A percentile compares a stretch with the other conserved stretches of the same genome.
These are phyloP conservation scores for Stereum hirsutum DNA, from an alignment of 1,284 basidiomycete species.

Conservation along the genomic window DNA sequence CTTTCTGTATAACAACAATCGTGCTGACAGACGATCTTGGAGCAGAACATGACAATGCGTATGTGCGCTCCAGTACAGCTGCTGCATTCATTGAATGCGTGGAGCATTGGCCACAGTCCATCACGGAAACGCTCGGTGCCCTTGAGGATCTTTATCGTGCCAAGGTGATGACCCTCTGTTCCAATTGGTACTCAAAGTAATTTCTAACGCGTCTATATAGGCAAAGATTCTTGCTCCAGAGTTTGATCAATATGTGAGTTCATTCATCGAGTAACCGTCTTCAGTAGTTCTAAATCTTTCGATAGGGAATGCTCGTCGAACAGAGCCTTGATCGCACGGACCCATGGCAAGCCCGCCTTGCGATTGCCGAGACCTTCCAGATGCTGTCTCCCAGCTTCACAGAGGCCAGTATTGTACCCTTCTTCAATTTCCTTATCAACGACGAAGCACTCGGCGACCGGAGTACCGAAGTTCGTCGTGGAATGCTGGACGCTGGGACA, in stretches of 20 bases:
- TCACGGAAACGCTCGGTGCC: conserved; percentile 34
- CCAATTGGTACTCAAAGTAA: no score
- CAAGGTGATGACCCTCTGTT: conserved; percentile 40
- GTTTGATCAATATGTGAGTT: conserved; percentile 78
- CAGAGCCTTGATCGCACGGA: conserved; percentile 87
- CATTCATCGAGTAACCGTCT: not conserved
- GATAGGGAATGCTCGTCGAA: conserved; percentile 88
- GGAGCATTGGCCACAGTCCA: conserved; percentile 65
- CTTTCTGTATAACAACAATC: not conserved
- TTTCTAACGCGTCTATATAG: no score
- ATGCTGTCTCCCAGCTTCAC: conserved; percentile 64
- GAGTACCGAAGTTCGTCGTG: conserved; percentile 71
- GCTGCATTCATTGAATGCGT: conserved; percentile 74
- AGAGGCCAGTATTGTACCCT: conserved; percentile 58
- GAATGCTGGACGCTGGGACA: conserved; percentile 83
- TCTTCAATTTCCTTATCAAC: conserved; percentile 85
- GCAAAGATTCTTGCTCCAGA: conserved; percentile 85
- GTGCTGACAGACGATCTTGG: not conserved
- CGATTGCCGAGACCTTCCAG: conserved; percentile 68
- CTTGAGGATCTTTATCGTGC: conserved; percentile 77
- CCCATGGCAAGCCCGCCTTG: conserved; percentile 83
- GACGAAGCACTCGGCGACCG: conserved; percentile 88
- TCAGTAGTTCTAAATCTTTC: not conserved
- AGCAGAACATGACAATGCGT: conserved; percentile 71
- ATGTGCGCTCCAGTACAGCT: conserved; percentile 74